Evolutionary conservation across 2,329 filamentous ascomycete species (phyloP).

Genomic region (Colletotrichum sp.): DNA sequence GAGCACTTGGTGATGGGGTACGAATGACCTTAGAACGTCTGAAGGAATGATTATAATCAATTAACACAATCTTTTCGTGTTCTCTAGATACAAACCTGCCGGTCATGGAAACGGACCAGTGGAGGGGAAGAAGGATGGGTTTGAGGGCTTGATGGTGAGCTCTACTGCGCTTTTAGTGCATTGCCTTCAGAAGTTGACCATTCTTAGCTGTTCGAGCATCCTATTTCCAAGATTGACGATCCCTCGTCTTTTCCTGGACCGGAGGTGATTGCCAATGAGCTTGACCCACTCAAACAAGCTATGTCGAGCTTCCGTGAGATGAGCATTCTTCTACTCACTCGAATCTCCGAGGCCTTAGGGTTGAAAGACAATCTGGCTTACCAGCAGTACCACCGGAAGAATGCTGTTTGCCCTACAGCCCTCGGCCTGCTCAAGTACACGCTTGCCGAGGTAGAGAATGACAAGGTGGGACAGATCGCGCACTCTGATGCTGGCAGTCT

Average conservation of each 20-base stretch:
- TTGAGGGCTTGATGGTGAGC: background rate
- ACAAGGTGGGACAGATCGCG: slow-evolving; percentile 11
- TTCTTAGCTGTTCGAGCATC: background rate
- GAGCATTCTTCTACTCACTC: background rate
- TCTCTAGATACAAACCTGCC: background rate
- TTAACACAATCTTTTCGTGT: background rate
- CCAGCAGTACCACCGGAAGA: background rate
- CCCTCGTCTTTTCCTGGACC: background rate
- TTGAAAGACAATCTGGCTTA: background rate
- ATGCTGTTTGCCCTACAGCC: background rate
- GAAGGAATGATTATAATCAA: background rate
- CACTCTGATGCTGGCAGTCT: slow-evolving; percentile 26
- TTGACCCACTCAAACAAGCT: background rate
- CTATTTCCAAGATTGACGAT: background rate
- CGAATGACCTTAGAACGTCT: fast-evolving
- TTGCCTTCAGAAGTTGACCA: background rate
- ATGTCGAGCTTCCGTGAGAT: background rate
- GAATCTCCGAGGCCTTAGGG: background rate
- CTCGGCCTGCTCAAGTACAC: slow-evolving; percentile 2
- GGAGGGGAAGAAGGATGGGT: background rate
- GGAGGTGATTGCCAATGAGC: background rate
- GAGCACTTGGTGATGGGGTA: slow-evolving; percentile 4
- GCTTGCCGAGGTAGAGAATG: background rate
- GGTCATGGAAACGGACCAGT: slow-evolving; percentile 1
- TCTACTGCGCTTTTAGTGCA: fast-evolving